phyloP scores from a whole-genome alignment of 2,329 filamentous ascomycete species.

The Emergomyces orientalis region DNA sequence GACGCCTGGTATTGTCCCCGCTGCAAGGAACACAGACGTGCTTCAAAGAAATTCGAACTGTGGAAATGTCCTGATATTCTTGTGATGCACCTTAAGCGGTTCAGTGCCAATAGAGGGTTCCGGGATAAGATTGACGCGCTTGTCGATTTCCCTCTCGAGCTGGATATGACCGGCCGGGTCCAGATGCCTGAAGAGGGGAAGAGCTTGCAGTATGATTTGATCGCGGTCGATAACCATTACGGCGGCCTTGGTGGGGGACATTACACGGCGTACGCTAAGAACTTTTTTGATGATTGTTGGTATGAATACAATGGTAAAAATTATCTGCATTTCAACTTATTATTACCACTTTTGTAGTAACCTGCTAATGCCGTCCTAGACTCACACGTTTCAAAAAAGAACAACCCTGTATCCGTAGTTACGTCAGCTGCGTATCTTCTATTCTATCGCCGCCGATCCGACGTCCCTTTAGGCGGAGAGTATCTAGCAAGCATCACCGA shows the following conservation, averaged over 20 bases:
- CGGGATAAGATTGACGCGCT: constrained; percentile 85
- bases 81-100: constrained; percentile 89
- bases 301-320: constrained; percentile 89
- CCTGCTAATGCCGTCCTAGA: constrained; percentile 45
- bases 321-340: background rate
- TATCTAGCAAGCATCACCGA: constrained; percentile 62
- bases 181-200: constrained; percentile 73
- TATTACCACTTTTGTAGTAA: background rate
- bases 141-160: constrained; percentile 81
- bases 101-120: constrained; percentile 72
- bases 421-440: constrained; percentile 78
- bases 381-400: constrained; percentile 57
- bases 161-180: constrained; percentile 73
- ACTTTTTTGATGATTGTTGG: constrained; percentile 82
- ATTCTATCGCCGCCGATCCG: constrained; percentile 85
- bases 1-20: constrained; percentile 97
- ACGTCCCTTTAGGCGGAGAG: constrained; percentile 66
- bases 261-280: constrained; percentile 90
- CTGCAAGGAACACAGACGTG: constrained; percentile 86
- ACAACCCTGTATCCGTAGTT: constrained; percentile 54
- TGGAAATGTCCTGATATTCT: constrained; percentile 96
- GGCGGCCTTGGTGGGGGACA: constrained; percentile 89
- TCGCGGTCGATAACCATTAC: constrained; percentile 92
- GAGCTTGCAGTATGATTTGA: constrained; percentile 78
- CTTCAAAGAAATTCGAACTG: constrained; percentile 91